Percentiles rank a stretch among this genome's conserved stretches.
phyloP scores from a whole-genome alignment of 2,329 filamentous ascomycete species.

The Xylaria sp. region DNA sequence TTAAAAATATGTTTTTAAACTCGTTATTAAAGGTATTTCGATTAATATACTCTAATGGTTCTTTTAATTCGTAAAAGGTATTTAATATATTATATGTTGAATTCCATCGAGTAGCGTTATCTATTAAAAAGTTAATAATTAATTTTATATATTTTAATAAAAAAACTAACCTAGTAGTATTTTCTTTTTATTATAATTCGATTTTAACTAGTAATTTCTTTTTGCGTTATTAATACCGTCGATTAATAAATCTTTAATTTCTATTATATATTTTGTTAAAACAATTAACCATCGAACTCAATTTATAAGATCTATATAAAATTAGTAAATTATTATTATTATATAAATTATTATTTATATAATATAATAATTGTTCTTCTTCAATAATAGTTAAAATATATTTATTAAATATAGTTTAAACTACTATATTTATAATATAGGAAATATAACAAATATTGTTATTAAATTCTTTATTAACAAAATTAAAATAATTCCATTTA shows the following conservation, averaged over 20 bases:
- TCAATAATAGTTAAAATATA: neutral
- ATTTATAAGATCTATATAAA: neutral
- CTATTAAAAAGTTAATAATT: neutral
- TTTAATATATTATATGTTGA: constrained; percentile 10
- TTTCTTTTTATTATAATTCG: neutral
- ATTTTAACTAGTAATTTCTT: neutral
- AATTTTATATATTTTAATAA: neutral
- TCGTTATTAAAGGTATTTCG: neutral
- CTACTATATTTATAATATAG: neutral
- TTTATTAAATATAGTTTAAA: neutral
- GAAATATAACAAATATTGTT: neutral
- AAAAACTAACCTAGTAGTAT: neutral
- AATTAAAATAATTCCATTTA: neutral
- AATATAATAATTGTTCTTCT: neutral
- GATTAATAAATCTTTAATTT: neutral
- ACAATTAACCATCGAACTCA: neutral
- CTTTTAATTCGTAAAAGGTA: neutral
- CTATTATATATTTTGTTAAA: neutral
- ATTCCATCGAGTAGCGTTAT: neutral
- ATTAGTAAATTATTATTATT: neutral
- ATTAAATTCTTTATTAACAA: neutral
- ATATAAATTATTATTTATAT: neutral
- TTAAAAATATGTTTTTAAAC: constrained; percentile 1
- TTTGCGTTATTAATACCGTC: neutral
- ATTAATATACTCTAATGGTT: neutral